A percentile compares a stretch with the other conserved stretches of the same genome.
Conservation (phyloP, 2,329 filamentous ascomycete species). For the Ascochyta lentis region DNA sequence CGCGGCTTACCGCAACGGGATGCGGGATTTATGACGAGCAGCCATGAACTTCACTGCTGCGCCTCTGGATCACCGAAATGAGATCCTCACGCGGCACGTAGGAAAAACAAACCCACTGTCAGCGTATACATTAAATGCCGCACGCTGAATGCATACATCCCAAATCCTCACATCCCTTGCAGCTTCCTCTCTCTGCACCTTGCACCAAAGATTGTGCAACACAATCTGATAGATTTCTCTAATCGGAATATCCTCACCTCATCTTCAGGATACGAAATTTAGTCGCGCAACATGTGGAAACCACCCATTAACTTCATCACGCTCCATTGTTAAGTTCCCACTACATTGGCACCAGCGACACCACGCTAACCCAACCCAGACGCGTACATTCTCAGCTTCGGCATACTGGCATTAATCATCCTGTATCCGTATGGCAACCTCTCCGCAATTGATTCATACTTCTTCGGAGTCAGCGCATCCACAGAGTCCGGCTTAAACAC, state of each 20-base stretch:
- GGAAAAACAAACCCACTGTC: no score
- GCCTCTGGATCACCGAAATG: not conserved
- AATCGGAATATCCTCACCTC: no score
- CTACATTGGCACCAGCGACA: not conserved
- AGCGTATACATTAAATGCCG: no score
- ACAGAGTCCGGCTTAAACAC: conserved; percentile 61
- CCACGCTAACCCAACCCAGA: conserved; percentile 35
- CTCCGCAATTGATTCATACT: conserved; percentile 56
- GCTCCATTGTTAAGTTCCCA: conserved; percentile 26
- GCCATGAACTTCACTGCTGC: not conserved
- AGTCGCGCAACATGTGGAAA: conserved; percentile 22
- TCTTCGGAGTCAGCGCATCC: conserved; percentile 58
- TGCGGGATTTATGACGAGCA: conserved; percentile 1
- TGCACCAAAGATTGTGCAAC: no score
- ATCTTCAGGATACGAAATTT: not conserved
- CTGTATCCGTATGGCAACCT: conserved; percentile 52
- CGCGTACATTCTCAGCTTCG: conserved; percentile 50
- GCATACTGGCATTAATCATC: conserved; percentile 47
- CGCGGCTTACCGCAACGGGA: conserved; percentile 3
- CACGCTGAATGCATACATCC: no score
- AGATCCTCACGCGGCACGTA: not conserved
- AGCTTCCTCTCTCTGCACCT: no score
- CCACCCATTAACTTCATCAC: conserved; percentile 32
- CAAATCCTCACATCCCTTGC: no score
- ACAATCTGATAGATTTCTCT: no score